A percentile compares a stretch with the other conserved stretches of the same genome.
phyloP scores from a whole-genome alignment of 352 stramenopile genomes.

The Hyaloperonospora brassicae region DNA sequence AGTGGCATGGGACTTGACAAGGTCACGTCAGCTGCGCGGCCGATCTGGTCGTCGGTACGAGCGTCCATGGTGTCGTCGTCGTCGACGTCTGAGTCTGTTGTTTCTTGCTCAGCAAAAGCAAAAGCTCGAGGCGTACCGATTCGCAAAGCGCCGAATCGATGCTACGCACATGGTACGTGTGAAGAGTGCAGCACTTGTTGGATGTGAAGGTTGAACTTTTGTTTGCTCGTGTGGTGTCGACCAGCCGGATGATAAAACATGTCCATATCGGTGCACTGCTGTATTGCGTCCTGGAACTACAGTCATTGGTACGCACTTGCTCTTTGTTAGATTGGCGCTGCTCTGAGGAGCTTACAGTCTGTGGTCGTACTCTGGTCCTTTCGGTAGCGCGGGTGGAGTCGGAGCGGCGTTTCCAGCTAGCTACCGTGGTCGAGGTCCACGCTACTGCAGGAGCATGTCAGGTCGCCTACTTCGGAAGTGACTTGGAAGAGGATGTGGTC shows the following conservation, averaged over 20 bases:
- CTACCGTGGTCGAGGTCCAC: constrained; percentile 26
- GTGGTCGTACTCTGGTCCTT: background rate
- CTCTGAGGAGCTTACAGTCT: constrained; percentile 3
- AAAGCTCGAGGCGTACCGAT: constrained; percentile 56
- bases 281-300: constrained; percentile 17
- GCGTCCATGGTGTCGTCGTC: constrained; percentile 66
- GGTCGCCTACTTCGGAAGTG: constrained; percentile 23
- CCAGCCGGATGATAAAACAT: constrained; percentile 16
- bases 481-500: constrained; percentile 18
- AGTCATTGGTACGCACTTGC: constrained; percentile 26
- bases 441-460: constrained; percentile 25
- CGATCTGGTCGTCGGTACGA: constrained; percentile 71
- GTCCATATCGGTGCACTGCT: constrained; percentile 17
- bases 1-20: constrained; percentile 55
- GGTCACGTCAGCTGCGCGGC: constrained; percentile 41
- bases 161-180: constrained; percentile 10
- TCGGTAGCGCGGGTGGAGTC: constrained; percentile 33
- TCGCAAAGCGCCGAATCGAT: constrained; percentile 27
- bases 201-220: constrained; percentile 1
- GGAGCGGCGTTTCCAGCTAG: constrained; percentile 32
- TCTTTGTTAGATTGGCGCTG: constrained; percentile 1
- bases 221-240: constrained; percentile 1
- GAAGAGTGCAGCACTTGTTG: background rate
- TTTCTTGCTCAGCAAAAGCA: constrained; percentile 65
- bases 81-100: constrained; percentile 50